A percentile compares a stretch with the other conserved stretches of the same genome.
Conservation (phyloP, 1,284 basidiomycete genomes). For the Boletellus sp. region DNA sequence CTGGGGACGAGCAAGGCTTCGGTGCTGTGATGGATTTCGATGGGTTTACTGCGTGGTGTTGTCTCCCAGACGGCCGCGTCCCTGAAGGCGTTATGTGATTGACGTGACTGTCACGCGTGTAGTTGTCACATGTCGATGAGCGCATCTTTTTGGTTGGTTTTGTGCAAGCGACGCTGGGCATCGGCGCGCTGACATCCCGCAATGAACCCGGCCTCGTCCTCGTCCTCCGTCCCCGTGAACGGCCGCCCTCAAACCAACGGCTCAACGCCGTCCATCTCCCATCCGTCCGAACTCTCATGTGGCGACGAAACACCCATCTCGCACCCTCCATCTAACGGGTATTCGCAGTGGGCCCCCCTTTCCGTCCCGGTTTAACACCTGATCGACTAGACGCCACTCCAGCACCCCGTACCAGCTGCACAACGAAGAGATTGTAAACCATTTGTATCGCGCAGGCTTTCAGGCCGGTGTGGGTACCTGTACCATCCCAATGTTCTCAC, state of each 20-base stretch:
- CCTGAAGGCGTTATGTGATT: slow-evolving; percentile 11
- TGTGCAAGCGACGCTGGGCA: slow-evolving; percentile 3
- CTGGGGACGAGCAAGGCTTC: slow-evolving; percentile 29
- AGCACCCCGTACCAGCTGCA: slow-evolving; percentile 54
- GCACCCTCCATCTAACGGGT: slow-evolving; percentile 32
- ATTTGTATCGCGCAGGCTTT: slow-evolving; percentile 74
- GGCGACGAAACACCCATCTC: slow-evolving; percentile 21
- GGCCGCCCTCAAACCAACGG: slow-evolving; percentile 27
- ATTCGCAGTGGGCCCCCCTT: slow-evolving; percentile 42
- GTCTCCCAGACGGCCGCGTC: too few species aligned
- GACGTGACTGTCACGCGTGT: slow-evolving; percentile 22
- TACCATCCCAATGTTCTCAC: slow-evolving; percentile 7
- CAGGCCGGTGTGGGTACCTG: slow-evolving; percentile 64
- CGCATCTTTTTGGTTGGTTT: slow-evolving; percentile 17
- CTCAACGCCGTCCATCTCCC: slow-evolving; percentile 9
- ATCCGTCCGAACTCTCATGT: slow-evolving; percentile 22
- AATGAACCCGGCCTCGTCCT: slow-evolving; percentile 25
- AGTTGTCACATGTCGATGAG: slow-evolving; percentile 24
- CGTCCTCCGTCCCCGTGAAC: slow-evolving; percentile 21
- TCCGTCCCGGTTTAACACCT: neutral
- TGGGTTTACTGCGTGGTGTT: slow-evolving; percentile 34
- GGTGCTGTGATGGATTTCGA: slow-evolving; percentile 40
- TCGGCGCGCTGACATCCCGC: slow-evolving; percentile 2
- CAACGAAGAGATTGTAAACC: slow-evolving; percentile 68
- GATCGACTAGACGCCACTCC: slow-evolving; percentile 15